Conservation (phyloP, 345 rosid genomes). For the Rhodamnia rubescens region DNA sequence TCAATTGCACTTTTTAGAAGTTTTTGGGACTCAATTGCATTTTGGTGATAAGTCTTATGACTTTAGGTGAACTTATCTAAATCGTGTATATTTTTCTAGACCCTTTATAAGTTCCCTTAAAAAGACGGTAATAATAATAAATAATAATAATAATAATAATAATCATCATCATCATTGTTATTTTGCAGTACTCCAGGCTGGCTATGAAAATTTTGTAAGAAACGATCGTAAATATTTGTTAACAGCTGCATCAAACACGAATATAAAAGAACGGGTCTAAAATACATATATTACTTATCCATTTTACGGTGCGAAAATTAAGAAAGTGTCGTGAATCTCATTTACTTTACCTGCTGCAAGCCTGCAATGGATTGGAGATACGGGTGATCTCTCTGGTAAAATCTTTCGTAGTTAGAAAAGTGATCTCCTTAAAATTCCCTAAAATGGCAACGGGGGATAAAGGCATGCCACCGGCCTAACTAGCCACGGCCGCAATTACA, state of each 20-base stretch:
- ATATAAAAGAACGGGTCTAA: neutral
- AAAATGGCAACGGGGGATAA: neutral
- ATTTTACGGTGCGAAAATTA: neutral
- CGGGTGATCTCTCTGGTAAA: neutral
- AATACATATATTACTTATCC: neutral
- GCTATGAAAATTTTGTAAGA: neutral
- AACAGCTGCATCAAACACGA: accelerated
- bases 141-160: neutral
- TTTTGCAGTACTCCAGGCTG: neutral
- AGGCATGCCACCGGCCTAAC: neutral
- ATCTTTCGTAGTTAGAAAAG: neutral
- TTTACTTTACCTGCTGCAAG: too few species aligned
- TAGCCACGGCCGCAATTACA: neutral
- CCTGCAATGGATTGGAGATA: neutral
- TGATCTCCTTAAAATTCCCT: neutral
- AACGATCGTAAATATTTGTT: neutral
- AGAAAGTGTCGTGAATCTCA: neutral
- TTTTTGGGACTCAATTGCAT: too few species aligned
- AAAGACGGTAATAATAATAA: neutral
- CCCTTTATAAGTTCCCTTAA: neutral
- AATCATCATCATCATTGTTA: neutral
- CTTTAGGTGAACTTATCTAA: neutral
- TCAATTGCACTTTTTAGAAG: too few species aligned
- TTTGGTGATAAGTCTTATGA: too few species aligned
- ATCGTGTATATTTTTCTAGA: neutral